Base-by-base conservation (phyloP, 495 filamentous ascomycete genomes). In the Aspergillus olivimuriae region DNA sequence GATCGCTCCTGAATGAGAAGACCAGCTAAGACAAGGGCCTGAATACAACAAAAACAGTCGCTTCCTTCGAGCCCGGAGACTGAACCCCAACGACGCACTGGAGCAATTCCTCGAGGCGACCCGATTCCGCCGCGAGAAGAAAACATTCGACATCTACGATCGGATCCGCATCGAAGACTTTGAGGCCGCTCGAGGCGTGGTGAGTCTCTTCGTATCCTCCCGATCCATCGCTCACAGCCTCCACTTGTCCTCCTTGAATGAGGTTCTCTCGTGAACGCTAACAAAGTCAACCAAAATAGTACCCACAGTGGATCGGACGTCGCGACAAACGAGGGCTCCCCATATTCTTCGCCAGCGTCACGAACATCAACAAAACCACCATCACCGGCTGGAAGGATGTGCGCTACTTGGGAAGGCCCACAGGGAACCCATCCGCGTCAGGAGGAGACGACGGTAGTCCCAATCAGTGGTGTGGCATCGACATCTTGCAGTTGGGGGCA, bases 221-320 rank as follows among this genome's bases (percentile, higher is more conserved):
- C 17, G 4, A 5, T 18, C 5, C 24, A 11, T 38, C 6, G 19
- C 21, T n/a, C 11, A 8, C 18, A 12, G 6, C 20, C 18, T 23
- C 35, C 21, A 10, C 19, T 20, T 7, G 11, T 19, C 1, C 2
- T 23, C 6, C 35, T 12, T 5, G 7, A 16, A 22, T 21, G n/a
- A 1, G 9, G 11, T 4, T 20, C 12, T 3, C 4, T 36, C 34
- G 14, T 19, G 11, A 20, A 24, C 17, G 14, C 17, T 22, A 20
- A 31, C 24, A 24, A 10, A 32, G 10, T n/a, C n/a, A n/a, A 14
- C 10, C 4, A 19, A 15, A 7, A 21, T 34, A 68, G 62, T 65
- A 60, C 31, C 55, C 59, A 0, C 53, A 58, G 31, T 68, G 65
- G 65, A 61, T 56, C n/a, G 65, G 65, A 10, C 53, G 56, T 15